These are phyloP conservation scores for Metarhizium sp. DNA, from an alignment of 2,329 filamentous ascomycete species.

Conservation along the genomic window DNA sequence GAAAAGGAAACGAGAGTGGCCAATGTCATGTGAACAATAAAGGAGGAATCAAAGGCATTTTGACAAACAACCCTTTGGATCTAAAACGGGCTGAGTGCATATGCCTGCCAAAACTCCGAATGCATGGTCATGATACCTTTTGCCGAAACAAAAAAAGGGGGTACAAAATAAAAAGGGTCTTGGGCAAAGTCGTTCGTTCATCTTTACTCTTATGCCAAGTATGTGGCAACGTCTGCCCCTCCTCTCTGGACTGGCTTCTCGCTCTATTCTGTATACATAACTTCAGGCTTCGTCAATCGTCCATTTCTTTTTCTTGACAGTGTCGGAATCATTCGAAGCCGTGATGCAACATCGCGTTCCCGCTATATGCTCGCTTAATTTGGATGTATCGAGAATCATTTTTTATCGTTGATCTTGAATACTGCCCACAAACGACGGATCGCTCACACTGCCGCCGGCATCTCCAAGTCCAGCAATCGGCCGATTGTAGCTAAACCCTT, in stretches of 20 bases:
- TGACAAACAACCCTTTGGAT: neutral
- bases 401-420: slow-evolving; percentile 38
- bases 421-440: slow-evolving; percentile 62
- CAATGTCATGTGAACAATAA: neutral
- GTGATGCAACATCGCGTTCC: neutral
- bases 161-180: neutral
- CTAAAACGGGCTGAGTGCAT: slow-evolving; percentile 1
- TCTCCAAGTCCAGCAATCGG: slow-evolving; percentile 89
- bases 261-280: neutral
- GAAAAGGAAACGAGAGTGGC: neutral
- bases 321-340: neutral
- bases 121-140: slow-evolving; percentile 3
- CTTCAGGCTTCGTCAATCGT: neutral
- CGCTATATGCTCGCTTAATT: neutral
- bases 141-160: neutral
- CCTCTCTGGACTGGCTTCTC: neutral
- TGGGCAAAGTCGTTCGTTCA: neutral
- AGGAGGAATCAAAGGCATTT: neutral
- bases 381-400: neutral
- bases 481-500: slow-evolving; percentile 94
- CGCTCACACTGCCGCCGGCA: slow-evolving; percentile 87
- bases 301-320: neutral
- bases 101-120: slow-evolving; percentile 11
- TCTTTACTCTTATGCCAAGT: slow-evolving; percentile 1
- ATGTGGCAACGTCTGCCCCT: neutral